These are phyloP conservation scores for Angomonas ambiguus DNA, from an alignment of 208 protist species.

Conservation along the genomic window DNA sequence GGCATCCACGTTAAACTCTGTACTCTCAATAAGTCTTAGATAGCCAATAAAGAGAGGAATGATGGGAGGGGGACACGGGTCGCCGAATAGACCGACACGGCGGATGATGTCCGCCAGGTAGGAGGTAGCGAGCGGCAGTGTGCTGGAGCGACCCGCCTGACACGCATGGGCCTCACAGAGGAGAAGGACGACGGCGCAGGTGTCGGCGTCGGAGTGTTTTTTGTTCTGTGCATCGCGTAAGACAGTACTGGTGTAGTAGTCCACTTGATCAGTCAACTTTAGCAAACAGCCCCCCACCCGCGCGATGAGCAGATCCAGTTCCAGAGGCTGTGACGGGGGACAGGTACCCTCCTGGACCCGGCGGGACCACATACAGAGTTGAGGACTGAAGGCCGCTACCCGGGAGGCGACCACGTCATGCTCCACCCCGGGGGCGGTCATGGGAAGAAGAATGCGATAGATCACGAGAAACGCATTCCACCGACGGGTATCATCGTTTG, in stretches of 20 bases:
- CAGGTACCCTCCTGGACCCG: slow-evolving; percentile 10
- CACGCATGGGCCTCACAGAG: slow-evolving; percentile 27
- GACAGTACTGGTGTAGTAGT: slow-evolving; percentile 26
- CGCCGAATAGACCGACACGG: slow-evolving; percentile 23
- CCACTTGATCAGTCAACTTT: slow-evolving; percentile 16
- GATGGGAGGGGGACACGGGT: slow-evolving; percentile 11
- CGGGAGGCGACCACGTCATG: background rate
- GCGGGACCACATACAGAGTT: background rate
- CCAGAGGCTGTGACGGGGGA: slow-evolving; percentile 9
- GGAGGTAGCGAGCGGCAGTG: slow-evolving; percentile 52
- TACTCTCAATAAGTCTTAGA: slow-evolving; percentile 19
- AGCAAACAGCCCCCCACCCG: slow-evolving; percentile 25
- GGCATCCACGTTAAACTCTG: slow-evolving; percentile 15
- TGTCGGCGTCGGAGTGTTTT: slow-evolving; percentile 4
- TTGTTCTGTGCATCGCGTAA: slow-evolving; percentile 12
- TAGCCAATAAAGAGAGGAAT: slow-evolving; percentile 21
- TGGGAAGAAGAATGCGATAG: background rate
- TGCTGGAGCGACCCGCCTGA: slow-evolving; percentile 11
- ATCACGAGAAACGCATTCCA: slow-evolving; percentile 2
- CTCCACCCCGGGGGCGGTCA: background rate
- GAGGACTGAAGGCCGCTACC: background rate
- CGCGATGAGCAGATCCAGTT: slow-evolving; percentile 32
- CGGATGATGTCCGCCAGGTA: slow-evolving; percentile 37
- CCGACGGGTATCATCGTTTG: background rate
- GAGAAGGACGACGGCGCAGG: slow-evolving; percentile 21